Base-by-base conservation (phyloP, 1,284 basidiomycete genomes). In the Ceratobasidium sp. region DNA sequence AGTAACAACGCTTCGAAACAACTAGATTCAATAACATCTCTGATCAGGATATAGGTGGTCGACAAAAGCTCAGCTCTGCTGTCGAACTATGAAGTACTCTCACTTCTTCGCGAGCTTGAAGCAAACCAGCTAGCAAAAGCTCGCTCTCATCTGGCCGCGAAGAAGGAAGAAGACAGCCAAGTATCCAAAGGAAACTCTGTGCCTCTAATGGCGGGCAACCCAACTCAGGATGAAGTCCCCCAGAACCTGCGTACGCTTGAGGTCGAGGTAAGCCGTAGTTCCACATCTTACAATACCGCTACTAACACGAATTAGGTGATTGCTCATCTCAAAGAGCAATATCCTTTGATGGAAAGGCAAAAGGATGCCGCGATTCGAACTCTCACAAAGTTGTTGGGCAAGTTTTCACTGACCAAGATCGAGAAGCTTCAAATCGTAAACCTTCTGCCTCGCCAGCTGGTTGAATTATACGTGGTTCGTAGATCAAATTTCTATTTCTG, bases 401-500 rank as follows among this genome's bases (percentile, higher is more conserved):
- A 88, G 54, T 93, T 90, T 76, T 87, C 89, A 9, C 84, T 98
- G 76, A 97, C 95, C 0, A 97, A 97, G 80, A 90, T 92, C 3
- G 96, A 98, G 85, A 94, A 96, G 79, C 86, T 98, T 3, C 95
- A 97, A 81, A 88, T 97, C 45, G 90, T 95, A 60, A 98, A 98
- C 81, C 87, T 97, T 17, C 92, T 92, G 0, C 97, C 96, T 0
- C 90, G 87, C 4, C 88, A 90, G 63, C 85, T 91, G 0, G 94
- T 98, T 36, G 95, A 96, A 81, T 89, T 98, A 27, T 97, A 98
- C 79, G 92, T 95, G 60, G 95, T 97, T 79, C 75, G 93, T 89
- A 19, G 9, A 36, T 36, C 56, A 56, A n/a, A 50, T 44, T 29
- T 45, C 72, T 27, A 24, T 22, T 31, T 15, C 2, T 41, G n/a